Evolutionary conservation across 352 stramenopile species (phyloP).

Genomic region (Globisporangium mamillatum): DNA sequence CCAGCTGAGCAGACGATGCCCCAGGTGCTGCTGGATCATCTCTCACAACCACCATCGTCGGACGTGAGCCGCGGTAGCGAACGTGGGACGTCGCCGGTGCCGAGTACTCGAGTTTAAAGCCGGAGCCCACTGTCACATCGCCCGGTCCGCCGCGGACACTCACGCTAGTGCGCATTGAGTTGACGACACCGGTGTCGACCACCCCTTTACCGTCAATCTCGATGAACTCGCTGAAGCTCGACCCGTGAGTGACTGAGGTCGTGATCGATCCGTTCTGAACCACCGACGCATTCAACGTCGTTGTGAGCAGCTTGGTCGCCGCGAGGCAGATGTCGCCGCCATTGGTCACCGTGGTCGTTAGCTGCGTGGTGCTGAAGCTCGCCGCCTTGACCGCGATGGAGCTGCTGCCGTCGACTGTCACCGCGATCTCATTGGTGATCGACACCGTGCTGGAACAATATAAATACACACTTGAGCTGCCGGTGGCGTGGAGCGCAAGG

Average conservation of each 20-base stretch:
- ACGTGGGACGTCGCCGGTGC: neutral
- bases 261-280: neutral
- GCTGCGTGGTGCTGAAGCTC: neutral
- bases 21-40: neutral
- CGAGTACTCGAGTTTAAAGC: neutral
- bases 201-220: neutral
- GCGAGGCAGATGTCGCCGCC: constrained; percentile 2
- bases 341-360: neutral
- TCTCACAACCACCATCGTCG: neutral
- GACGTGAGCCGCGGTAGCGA: constrained; percentile 1
- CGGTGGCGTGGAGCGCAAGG: neutral
- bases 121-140: neutral
- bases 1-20: neutral
- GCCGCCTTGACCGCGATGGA: neutral
- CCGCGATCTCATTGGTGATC: neutral
- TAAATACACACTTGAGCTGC: constrained; percentile 2
- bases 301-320: neutral
- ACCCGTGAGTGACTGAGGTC: neutral
- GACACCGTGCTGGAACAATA: neutral
- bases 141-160: neutral
- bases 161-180: neutral
- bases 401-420: constrained; percentile 2
- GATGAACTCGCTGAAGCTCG: neutral
- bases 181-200: neutral
- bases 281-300: neutral